Conservation (phyloP, 768 basidiomycete genomes). For the Leucosporidium yakuticum region DNA sequence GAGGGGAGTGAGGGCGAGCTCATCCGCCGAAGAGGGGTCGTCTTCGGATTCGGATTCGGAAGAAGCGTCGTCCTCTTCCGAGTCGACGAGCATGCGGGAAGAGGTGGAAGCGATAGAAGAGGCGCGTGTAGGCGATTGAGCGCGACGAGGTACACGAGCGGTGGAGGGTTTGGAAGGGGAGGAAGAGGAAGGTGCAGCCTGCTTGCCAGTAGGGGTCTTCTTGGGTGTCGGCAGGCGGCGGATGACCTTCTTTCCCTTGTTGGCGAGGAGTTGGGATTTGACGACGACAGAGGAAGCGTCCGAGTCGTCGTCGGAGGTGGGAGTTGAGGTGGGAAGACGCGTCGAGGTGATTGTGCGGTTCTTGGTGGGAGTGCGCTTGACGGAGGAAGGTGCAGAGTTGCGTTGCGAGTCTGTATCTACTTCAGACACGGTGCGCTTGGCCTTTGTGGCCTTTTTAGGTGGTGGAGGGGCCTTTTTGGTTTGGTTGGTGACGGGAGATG, state of each 20-base stretch:
- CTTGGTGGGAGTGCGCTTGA: not conserved
- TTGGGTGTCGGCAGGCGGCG: not conserved
- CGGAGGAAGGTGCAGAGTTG: not conserved
- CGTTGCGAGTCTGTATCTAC: no score
- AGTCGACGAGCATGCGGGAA: not conserved
- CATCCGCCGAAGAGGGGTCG: not conserved
- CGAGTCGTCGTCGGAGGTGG: no score
- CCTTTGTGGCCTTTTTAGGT: no score
- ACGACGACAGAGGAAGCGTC: no score
- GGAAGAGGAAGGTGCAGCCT: not conserved
- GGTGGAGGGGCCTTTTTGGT: no score
- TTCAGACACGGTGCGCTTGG: no score
- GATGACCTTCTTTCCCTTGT: not conserved
- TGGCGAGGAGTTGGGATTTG: not conserved
- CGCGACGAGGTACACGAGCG: not conserved
- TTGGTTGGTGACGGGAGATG: not conserved
- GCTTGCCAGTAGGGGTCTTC: not conserved
- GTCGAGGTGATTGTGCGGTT: not conserved
- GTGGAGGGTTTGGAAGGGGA: not conserved
- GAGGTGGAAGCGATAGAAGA: slow-evolving; percentile 8
- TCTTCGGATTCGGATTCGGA: not conserved
- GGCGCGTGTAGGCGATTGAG: slow-evolving; percentile 7
- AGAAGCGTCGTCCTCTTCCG: not conserved
- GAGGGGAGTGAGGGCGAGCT: not conserved
- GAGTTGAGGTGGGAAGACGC: no score